Percentiles rank a stretch among this genome's conserved stretches.
Conservation (phyloP, 352 stramenopile genomes). For the Pythium phragmiticola region DNA sequence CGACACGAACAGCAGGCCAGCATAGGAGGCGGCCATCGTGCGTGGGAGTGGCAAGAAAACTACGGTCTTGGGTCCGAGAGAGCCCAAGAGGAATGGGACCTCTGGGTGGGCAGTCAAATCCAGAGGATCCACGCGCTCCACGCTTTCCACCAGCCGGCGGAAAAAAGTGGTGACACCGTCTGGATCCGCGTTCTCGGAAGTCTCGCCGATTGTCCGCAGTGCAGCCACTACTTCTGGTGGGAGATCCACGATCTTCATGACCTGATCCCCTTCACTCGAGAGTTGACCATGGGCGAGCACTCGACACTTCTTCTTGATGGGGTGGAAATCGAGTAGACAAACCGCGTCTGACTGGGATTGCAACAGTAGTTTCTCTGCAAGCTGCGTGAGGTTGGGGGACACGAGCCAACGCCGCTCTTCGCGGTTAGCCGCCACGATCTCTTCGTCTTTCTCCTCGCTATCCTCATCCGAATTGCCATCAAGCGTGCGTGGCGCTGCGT, state of each 20-base stretch:
- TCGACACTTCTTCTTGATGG: constrained; percentile 39
- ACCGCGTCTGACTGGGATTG: constrained; percentile 36
- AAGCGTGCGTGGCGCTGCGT: neutral
- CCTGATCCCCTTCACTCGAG: neutral
- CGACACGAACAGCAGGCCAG: constrained; percentile 49
- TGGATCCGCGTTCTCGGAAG: neutral
- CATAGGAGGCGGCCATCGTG: constrained; percentile 32
- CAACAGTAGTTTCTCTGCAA: constrained; percentile 30
- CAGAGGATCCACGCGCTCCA: constrained; percentile 32
- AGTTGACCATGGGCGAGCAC: constrained; percentile 27
- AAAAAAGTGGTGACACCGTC: constrained; percentile 26
- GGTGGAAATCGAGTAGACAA: constrained; percentile 48
- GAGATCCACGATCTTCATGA: constrained; percentile 1
- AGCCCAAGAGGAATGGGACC: constrained; percentile 28
- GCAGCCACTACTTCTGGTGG: constrained; percentile 6
- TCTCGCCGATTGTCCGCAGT: constrained; percentile 20
- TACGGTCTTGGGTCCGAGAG: constrained; percentile 25
- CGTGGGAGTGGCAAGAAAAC: constrained; percentile 54
- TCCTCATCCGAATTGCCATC: constrained; percentile 19
- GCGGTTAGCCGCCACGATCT: constrained; percentile 19
- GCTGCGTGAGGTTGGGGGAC: constrained; percentile 34
- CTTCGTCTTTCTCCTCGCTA: constrained; percentile 24
- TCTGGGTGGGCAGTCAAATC: constrained; percentile 40
- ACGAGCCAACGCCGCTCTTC: constrained; percentile 34
- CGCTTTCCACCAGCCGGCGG: constrained; percentile 39